phyloP scores from a whole-genome alignment of 2,329 filamentous ascomycete species.

The Exserohilum turcica region DNA sequence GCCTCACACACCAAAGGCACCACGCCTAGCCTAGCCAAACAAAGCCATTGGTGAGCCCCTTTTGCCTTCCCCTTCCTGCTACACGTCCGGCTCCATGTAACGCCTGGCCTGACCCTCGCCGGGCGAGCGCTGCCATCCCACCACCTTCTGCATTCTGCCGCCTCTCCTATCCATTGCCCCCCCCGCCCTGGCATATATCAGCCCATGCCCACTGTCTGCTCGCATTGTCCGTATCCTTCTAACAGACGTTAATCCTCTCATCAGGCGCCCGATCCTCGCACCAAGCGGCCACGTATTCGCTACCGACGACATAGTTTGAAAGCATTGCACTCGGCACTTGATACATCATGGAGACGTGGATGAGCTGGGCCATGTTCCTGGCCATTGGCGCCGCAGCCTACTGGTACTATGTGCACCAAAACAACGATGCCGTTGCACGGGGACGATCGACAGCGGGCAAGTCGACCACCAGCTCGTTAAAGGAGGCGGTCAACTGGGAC shows the following conservation, averaged over 20 bases:
- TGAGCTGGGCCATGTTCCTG: slow-evolving; percentile 43
- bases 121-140: slow-evolving; percentile 10
- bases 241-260: slow-evolving; percentile 1
- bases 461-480: slow-evolving; percentile 27
- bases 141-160: not conserved
- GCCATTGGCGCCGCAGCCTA: slow-evolving; percentile 34
- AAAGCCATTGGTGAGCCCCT: slow-evolving; percentile 15
- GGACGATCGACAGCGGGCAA: slow-evolving; percentile 39
- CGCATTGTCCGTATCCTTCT: not conserved
- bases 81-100: too few relatives aligned
- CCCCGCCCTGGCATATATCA: too few relatives aligned
- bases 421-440: slow-evolving; percentile 25
- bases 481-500: slow-evolving; percentile 36
- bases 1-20: slow-evolving; percentile 8
- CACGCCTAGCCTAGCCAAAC: slow-evolving; percentile 11
- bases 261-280: not conserved
- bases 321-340: not conserved
- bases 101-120: slow-evolving; percentile 22
- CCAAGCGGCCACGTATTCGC: slow-evolving; percentile 4
- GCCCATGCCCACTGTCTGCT: not conserved
- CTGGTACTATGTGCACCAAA: slow-evolving; percentile 38
- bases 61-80: not conserved
- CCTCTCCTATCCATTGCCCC: not conserved
- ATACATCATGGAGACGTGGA: slow-evolving; percentile 39
- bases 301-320: not conserved